Evolutionary conservation across 2,329 filamentous ascomycete genomes (phyloP), one percentile per base, ranked within the genome.

Genomic region (Aspergillus candidus): DNA sequence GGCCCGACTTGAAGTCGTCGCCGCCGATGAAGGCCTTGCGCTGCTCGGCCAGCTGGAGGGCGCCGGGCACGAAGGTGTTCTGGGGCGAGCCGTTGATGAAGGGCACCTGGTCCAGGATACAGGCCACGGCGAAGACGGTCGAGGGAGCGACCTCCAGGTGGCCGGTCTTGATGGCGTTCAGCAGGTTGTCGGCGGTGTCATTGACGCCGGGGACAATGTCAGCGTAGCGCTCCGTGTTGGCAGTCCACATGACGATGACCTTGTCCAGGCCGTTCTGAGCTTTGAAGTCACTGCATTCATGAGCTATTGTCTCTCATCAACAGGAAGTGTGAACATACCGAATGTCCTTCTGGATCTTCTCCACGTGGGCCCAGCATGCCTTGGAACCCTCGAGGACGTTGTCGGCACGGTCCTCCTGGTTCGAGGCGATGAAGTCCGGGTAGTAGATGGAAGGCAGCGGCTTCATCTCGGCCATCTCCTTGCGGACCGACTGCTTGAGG

Each of bases 11-110:
- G 84, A 98, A 98, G 74, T 98, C 93, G 61, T 98, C 93, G 54
- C 93, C 93, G 47, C 93, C 93, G 60, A 98, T 89, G 75, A 94
- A 98, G 50, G 90, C 82, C 45, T 80, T 78, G 70, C 94, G 83
- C 70, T 84, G 77, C 75, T 94, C 87, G 15, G 93, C 93, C 46
- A 98, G 82, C 63, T 91, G 77, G 56, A 97, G 83, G 48, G 85
- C 87, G 61, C 93, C 93, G 7, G 91, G 91, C 14, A 98, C 91
- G 61, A 98, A 97, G 35, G 93, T 98, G 78, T 98, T 98, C 72
- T 98, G 93, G 30, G 93, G 93, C 52, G 93, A 98, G 47, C 93
- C 93, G 71, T 98, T 98, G 83, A 98, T 96, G 77, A 98, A 98
- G 3, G 93, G 91, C 11, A 82, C 79, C 30, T 81, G 77, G 67